Base-by-base conservation (phyloP, 23 red algal genomes). In the Chondrus crispus region DNA sequence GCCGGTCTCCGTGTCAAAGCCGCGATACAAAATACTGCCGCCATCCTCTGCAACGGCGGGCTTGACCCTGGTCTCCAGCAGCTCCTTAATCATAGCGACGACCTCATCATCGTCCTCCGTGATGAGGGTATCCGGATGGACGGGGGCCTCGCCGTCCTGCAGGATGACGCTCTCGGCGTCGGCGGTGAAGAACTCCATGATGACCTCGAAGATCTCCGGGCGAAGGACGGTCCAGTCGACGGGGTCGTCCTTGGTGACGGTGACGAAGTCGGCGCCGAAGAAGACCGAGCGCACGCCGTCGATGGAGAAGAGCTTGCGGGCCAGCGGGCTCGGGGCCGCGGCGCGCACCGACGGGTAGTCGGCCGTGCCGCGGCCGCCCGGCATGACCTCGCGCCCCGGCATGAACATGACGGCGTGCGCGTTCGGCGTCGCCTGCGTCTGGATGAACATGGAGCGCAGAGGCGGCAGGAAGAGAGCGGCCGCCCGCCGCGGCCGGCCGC, bases 51-150 rank as follows among this genome's bases (percentile, higher is more conserved):
- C 97, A 42, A 99, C 97, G 2, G 97, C 97, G 68, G 97, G 97
- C 71, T 96, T 95, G 36, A 99, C 90, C 33, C 97, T 54, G 10
- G 97, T 99, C 84, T 99, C 97, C 49, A 99, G 64, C 60, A 99
- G 78, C 75, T 99, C 97, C 57, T 99, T 99, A 58, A 99, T 91
- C 97, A 99, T 99, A 5, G 97, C 97, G 45, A 99, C 97, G 45
- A 96, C 89, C 85, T 99, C 97, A 26, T 81, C 73, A 44, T 99
- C 97, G 20, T 91, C 79, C 39, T 93, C 89, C 22, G 62, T 50
- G 18, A 99, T 96, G 32, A 52, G 62, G 9, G 94, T 96, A 62
- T 99, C 97, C 13, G 51, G 14, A 47, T 36, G 11, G 3, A 7
- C 51, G 7, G 32, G 70, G 13, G 13, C 47, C 13, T 41, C 44